Evolutionary conservation across 2,329 filamentous ascomycete species (phyloP), one percentile per base, ranked within the genome.

Genomic region (Colletotrichum paranaense): DNA sequence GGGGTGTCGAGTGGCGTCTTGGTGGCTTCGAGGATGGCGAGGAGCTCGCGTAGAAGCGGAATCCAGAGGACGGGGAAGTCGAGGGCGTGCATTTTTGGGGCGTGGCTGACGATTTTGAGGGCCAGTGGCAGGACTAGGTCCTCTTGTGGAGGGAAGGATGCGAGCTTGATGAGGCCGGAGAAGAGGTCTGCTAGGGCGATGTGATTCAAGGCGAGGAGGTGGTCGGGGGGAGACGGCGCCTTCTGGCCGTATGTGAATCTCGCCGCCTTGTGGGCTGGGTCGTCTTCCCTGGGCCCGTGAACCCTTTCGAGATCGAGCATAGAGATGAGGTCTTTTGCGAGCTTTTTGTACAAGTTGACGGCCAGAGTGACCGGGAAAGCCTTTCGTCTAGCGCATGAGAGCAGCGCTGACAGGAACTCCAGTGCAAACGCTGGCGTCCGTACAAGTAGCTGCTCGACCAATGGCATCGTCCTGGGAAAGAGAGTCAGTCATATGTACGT

Each of bases 41-140:
- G 26, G 4, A 82, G 69, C 5, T 62, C 57, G 19, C 60, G 76
- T 2, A 83, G 69, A 11, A 82, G 76, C 1, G 80, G 80, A 2
- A 83, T 56, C 82, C 82, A 83, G 1, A 81, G 49, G 1, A 3
- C 12, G 2, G 74, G 49, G 16, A 81, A 77, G 12, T 78, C 78
- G 3, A 35, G 1, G 2, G 55, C 38, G 9, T 59, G 53, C 30
- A 82, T 30, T 6, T 19, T 53, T 3, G 30, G 30, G 19, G 74
- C 76, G n/a, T 77, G 69, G 1, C 16, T 22, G 1, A n/a, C 24
- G 9, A 80, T 35, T 22, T 76, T 78, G 4, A 74, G 38, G 7
- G 76, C 38, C 6, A 83, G 74, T 2, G 72, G 38, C 5, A 58
- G n/a, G 1, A 71, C 52, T 11, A 80, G 73, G 12, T 78, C 73